phyloP scores from a whole-genome alignment of 345 rosid species.

The Gossypium thurberi region DNA sequence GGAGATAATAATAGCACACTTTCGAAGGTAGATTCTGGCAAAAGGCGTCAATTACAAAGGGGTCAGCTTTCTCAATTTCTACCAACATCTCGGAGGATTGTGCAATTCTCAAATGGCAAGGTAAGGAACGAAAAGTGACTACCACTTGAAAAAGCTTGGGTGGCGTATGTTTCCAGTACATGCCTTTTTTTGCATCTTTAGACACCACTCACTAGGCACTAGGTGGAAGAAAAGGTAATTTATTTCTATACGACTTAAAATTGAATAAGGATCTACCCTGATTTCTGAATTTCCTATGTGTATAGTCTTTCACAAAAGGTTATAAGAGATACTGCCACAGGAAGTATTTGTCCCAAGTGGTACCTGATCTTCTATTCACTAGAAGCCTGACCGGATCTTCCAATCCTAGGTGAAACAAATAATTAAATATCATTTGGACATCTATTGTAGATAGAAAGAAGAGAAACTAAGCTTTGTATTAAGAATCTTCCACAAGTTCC shows the following conservation, averaged over 20 bases:
- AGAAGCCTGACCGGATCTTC: not conserved
- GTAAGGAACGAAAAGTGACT: not conserved
- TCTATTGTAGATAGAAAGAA: not conserved
- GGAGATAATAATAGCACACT: constrained; percentile 31
- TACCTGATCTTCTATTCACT: not conserved
- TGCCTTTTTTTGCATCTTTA: not conserved
- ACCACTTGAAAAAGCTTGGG: not conserved
- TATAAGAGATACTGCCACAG: not conserved
- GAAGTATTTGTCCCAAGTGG: not conserved
- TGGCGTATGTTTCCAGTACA: not conserved
- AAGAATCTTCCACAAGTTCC: not conserved
- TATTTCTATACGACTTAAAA: not conserved
- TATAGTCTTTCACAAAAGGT: not conserved
- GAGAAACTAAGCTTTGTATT: not conserved
- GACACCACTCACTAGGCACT: not conserved
- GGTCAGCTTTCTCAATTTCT: constrained; percentile 67
- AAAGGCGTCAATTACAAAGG: constrained; percentile 23
- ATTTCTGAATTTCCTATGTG: not conserved
- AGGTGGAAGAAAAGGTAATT: not conserved
- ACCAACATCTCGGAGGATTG: constrained; percentile 89
- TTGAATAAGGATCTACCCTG: not conserved
- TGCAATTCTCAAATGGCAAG: constrained; percentile 90
- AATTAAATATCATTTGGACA: not conserved
- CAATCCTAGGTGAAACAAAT: not conserved
- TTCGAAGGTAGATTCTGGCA: constrained; percentile 21